A percentile compares a stretch with the other conserved stretches of the same genome.
These are phyloP conservation scores for Fusarium sp. DNA, from an alignment of 2,329 filamentous ascomycete species.

Conservation along the genomic window DNA sequence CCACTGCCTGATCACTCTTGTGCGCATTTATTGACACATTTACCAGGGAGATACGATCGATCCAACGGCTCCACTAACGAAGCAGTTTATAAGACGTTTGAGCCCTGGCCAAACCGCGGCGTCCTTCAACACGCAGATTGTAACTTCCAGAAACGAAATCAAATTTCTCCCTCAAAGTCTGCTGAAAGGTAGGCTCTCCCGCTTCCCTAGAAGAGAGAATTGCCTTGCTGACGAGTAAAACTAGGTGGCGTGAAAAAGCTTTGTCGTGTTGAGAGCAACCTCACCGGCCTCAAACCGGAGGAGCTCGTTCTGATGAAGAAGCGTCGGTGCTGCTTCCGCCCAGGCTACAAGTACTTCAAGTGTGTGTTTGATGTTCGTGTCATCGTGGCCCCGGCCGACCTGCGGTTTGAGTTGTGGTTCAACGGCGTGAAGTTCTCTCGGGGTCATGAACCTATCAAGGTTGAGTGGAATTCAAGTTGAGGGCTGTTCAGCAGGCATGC, in stretches of 20 bases:
- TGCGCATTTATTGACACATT: background rate
- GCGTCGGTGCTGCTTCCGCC: background rate
- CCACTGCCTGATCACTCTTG: no score
- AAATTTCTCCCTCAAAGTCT: background rate
- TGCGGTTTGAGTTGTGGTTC: background rate
- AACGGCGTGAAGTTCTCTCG: background rate
- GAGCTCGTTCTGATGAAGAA: background rate
- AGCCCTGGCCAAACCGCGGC: background rate
- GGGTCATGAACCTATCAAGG: background rate
- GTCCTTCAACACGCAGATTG: background rate
- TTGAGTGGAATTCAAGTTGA: background rate
- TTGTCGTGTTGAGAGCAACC: background rate
- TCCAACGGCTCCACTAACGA: background rate
- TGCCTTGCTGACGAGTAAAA: background rate
- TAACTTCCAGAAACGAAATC: background rate
- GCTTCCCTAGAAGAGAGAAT: background rate
- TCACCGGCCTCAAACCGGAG: background rate
- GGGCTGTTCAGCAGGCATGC: background rate
- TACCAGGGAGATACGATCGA: background rate
- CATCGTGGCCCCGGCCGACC: background rate
- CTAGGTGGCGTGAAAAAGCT: background rate
- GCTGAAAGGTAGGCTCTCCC: background rate
- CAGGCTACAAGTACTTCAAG: background rate
- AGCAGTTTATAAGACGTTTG: background rate
- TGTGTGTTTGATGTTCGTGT: background rate